phyloP scores from a whole-genome alignment of 73 alveolate genomes.

The Tetrahymena elliotti region DNA sequence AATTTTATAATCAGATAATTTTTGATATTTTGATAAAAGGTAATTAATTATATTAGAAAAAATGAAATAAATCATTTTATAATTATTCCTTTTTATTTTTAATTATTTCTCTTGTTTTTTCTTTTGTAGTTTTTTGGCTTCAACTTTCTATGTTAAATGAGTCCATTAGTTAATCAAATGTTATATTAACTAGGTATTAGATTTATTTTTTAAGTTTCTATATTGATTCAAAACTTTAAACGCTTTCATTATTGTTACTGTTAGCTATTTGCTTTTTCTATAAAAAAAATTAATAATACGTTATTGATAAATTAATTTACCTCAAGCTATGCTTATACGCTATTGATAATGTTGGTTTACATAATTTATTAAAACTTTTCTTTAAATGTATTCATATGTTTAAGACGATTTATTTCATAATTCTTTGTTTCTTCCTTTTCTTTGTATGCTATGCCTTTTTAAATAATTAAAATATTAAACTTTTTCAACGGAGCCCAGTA shows the following conservation, averaged over 20 bases:
- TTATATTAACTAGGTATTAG: not conserved
- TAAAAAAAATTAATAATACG: not conserved
- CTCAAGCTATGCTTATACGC: not conserved
- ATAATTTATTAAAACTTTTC: not conserved
- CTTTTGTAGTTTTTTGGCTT: not conserved
- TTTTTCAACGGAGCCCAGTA: not conserved
- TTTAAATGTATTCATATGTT: not conserved
- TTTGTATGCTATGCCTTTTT: not conserved
- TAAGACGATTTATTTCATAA: not conserved
- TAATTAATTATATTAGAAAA: not conserved
- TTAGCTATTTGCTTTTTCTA: not conserved
- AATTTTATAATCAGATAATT: too few relatives aligned
- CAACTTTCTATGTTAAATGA: not conserved
- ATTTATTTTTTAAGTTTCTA: not conserved
- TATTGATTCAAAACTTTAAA: not conserved
- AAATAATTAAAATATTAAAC: not conserved
- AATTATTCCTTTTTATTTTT: not conserved
- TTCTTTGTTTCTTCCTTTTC: not conserved
- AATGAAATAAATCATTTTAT: not conserved
- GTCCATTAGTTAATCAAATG: not conserved
- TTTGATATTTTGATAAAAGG: not conserved
- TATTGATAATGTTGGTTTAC: not conserved
- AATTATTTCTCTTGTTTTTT: not conserved
- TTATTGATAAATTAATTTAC: not conserved
- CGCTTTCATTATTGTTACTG: not conserved